phyloP scores from a whole-genome alignment of 345 rosid species.

The Cardiospermum halicacabum region DNA sequence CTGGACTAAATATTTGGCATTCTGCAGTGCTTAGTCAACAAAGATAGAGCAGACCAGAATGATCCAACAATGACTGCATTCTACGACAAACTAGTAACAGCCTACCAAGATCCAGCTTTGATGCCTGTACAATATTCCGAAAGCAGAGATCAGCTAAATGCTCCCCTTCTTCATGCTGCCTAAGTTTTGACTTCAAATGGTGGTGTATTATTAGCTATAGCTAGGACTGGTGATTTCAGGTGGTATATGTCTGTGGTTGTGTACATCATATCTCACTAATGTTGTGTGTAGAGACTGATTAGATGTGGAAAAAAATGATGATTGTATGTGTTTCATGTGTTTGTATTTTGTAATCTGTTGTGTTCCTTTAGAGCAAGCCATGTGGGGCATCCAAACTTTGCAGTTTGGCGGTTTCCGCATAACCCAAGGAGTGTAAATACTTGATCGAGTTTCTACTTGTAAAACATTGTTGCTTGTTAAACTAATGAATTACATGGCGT shows the following conservation, averaged over 20 bases:
- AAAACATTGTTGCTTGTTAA: neutral
- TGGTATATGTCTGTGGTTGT: neutral
- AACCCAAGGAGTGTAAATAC: neutral
- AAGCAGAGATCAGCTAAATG: slow-evolving; percentile 28
- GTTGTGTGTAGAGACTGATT: neutral
- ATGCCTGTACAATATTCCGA: slow-evolving; percentile 35
- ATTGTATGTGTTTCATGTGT: neutral
- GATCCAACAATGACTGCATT: slow-evolving; percentile 57
- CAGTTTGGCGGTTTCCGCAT: neutral
- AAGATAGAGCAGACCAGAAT: slow-evolving; percentile 60
- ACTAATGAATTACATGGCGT: neutral
- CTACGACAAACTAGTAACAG: slow-evolving; percentile 46
- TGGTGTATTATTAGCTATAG: neutral
- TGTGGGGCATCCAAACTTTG: neutral
- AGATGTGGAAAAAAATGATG: neutral
- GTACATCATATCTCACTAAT: neutral
- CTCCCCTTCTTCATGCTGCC: slow-evolving; percentile 46
- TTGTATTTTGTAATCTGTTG: neutral
- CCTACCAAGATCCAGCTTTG: slow-evolving; percentile 73
- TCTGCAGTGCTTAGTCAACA: slow-evolving; percentile 73
- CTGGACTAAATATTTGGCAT: slow-evolving; percentile 15
- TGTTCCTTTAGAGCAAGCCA: neutral
- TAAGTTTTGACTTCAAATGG: slow-evolving; percentile 21
- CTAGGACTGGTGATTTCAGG: too few species aligned
- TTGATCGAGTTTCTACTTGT: neutral